These are phyloP conservation scores for Xylaria sp. DNA, from an alignment of 2,329 filamentous ascomycete genomes.

Conservation along the genomic window DNA sequence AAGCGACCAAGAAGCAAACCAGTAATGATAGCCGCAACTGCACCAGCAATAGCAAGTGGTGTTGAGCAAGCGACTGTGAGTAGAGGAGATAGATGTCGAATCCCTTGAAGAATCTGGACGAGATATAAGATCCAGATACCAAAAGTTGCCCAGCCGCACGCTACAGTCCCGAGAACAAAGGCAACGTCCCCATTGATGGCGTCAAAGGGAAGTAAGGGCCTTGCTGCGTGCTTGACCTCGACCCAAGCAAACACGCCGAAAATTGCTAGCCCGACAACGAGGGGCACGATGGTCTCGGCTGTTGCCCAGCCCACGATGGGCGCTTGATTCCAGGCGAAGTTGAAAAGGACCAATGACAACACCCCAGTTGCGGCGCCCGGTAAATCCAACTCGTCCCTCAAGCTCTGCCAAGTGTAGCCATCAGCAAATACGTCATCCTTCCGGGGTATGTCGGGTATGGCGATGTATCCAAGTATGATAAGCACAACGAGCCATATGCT, in stretches of 20 bases:
- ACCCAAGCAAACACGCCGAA: conserved; percentile 62
- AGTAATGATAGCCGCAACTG: conserved; percentile 47
- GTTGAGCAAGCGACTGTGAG: conserved; percentile 50
- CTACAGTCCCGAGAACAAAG: conserved; percentile 62
- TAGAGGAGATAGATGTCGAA: conserved; percentile 50
- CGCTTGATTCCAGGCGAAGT: conserved; percentile 70
- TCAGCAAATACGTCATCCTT: conserved; percentile 35
- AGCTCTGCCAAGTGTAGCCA: conserved; percentile 36
- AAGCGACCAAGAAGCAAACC: conserved; percentile 44
- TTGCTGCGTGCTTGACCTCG: conserved; percentile 56
- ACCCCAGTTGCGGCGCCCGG: conserved; percentile 55
- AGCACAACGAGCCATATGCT: conserved; percentile 41
- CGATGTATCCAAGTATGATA: conserved; percentile 39
- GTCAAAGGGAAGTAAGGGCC: conserved; percentile 64
- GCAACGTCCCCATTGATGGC: conserved; percentile 58
- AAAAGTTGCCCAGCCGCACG: conserved; percentile 57
- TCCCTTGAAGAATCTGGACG: conserved; percentile 54
- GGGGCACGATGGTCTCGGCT: conserved; percentile 61
- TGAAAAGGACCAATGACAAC: conserved; percentile 64
- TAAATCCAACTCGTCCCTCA: conserved; percentile 42
- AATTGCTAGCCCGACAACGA: conserved; percentile 63
- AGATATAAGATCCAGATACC: conserved; percentile 58
- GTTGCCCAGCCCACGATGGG: conserved; percentile 63
- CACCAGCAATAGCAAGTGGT: conserved; percentile 51
- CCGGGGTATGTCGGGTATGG: conserved; percentile 42